Evolutionary conservation across 257 asterid genomes (phyloP), one percentile per base, ranked within the genome.

Genomic region (Fraxinus quadrangulata): DNA sequence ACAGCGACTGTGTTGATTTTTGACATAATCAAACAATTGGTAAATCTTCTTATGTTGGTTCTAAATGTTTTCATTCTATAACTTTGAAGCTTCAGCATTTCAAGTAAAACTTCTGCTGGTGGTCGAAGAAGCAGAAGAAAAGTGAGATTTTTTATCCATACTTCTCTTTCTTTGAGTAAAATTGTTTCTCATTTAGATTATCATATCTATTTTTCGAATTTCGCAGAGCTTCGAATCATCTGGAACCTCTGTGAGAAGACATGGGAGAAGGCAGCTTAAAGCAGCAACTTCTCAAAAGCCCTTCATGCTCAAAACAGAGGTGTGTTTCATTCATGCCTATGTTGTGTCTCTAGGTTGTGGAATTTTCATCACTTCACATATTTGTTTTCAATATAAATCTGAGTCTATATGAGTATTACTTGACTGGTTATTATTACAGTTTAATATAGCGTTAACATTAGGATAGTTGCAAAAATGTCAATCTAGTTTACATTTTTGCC

Each of bases 221-320:
- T 51, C 83, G 63, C 86, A 94, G 98, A 90, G 97, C 84, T 77
- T 80, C 67, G 96, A 82, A 77, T 94, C 96, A 59, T 77, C 87
- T 5, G 88, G 88, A 71, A 81, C 83, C 51, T 84, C 78, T 56
- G 72, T 78, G 45, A 77, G 90, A 74, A 82, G 93, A 84, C 84
- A 78, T 5, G 49, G 85, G 90, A 84, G 78, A 78, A 88, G 85
- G 79, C 94, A 89, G 81, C 86, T 56, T 45, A 90, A 73, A 79
- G 73, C 89, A 74, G 75, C 89, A 74, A 92, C 94, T 49, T 83
- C 90, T 73, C 96, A 72, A 77, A 91, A 87, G 83, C 97, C 97
- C 59, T 91, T 94, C 92, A 85, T 82, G 80, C 96, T 94, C 23
- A 87, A 87, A 79, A 94, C 97, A 33, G 96, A 91, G 99, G 97